Conservation (phyloP, 768 basidiomycete species). For the Dioszegia hungarica region DNA sequence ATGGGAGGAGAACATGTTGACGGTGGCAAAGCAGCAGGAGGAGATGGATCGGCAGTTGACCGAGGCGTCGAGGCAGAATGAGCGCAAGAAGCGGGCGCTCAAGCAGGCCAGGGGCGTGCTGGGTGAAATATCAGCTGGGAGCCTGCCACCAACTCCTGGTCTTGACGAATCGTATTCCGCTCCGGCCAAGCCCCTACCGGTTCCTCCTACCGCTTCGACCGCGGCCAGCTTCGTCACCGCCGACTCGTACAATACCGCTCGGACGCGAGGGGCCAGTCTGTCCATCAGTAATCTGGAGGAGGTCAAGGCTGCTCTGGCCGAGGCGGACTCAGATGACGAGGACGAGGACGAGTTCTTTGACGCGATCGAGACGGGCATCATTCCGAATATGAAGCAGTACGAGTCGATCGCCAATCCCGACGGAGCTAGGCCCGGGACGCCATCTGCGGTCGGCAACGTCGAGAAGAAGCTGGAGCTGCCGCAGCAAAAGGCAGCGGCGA, state of each 20-base stretch:
- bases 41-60: conserved; percentile 73
- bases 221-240: not conserved
- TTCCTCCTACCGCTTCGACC: conserved; percentile 3
- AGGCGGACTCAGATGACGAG: conserved; percentile 46
- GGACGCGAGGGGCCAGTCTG: conserved; percentile 10
- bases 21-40: conserved; percentile 81
- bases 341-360: conserved; percentile 92
- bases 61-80: conserved; percentile 53
- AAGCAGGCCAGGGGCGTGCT: conserved; percentile 38
- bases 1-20: conserved; percentile 87
- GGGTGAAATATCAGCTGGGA: conserved; percentile 51
- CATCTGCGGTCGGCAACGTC: not conserved
- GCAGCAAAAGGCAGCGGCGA: too few relatives aligned
- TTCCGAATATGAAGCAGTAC: conserved; percentile 70
- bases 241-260: conserved; percentile 1
- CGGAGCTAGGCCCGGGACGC: conserved; percentile 38
- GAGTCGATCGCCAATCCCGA: conserved; percentile 58
- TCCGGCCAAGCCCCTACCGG: not conserved
- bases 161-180: not conserved
- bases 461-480: conserved; percentile 1
- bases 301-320: conserved; percentile 43
- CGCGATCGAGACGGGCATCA: conserved; percentile 76
- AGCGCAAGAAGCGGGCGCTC: conserved; percentile 52
- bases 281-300: conserved; percentile 37
- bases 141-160: conserved; percentile 32